phyloP scores from a whole-genome alignment of 2,329 filamentous ascomycete species.

The Trichophyton rubrum region DNA sequence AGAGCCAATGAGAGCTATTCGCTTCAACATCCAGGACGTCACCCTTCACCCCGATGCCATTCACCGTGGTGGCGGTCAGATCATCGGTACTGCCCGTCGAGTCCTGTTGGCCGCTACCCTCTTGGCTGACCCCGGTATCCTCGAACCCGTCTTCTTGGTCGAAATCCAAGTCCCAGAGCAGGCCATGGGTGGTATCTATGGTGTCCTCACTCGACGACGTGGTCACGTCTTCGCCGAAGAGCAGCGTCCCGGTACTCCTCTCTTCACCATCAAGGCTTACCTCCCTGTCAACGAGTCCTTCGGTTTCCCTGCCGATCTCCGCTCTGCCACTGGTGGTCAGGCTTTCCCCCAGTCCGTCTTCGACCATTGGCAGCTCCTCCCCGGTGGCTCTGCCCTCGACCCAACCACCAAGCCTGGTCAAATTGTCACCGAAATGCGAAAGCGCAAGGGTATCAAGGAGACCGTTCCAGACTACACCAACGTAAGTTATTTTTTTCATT shows the following conservation, averaged over 20 bases:
- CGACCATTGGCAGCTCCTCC: slow-evolving; percentile 95
- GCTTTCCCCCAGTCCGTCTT: slow-evolving; percentile 98
- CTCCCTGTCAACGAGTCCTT: slow-evolving; percentile 94
- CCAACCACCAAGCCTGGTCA: slow-evolving; percentile 65
- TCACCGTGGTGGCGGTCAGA: slow-evolving; percentile 97
- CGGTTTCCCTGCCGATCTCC: slow-evolving; percentile 97
- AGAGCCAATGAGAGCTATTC: slow-evolving; percentile 92
- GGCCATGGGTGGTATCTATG: slow-evolving; percentile 99
- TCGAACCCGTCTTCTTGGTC: slow-evolving; percentile 96
- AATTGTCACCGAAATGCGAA: slow-evolving; percentile 81
- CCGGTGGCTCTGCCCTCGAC: slow-evolving; percentile 87
- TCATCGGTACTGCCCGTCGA: slow-evolving; percentile 96
- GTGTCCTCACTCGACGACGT: slow-evolving; percentile 93
- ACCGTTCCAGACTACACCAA: slow-evolving; percentile 87
- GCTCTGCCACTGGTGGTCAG: slow-evolving; percentile 84
- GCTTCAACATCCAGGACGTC: slow-evolving; percentile 99
- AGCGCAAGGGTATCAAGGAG: slow-evolving; percentile 99
- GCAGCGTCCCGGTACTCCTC: slow-evolving; percentile 95
- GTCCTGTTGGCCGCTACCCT: slow-evolving; percentile 89
- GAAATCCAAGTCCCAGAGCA: slow-evolving; percentile 98
- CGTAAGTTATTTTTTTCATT: slow-evolving; percentile 49
- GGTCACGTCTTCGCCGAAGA: slow-evolving; percentile 98
- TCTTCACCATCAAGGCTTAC: slow-evolving; percentile 99
- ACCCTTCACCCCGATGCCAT: slow-evolving; percentile 99
- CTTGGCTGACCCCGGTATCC: slow-evolving; percentile 78